Percentiles rank a stretch among this genome's conserved stretches.
Evolutionary conservation across 768 basidiomycete species (phyloP).

Genomic region (Zangia roseola): DNA sequence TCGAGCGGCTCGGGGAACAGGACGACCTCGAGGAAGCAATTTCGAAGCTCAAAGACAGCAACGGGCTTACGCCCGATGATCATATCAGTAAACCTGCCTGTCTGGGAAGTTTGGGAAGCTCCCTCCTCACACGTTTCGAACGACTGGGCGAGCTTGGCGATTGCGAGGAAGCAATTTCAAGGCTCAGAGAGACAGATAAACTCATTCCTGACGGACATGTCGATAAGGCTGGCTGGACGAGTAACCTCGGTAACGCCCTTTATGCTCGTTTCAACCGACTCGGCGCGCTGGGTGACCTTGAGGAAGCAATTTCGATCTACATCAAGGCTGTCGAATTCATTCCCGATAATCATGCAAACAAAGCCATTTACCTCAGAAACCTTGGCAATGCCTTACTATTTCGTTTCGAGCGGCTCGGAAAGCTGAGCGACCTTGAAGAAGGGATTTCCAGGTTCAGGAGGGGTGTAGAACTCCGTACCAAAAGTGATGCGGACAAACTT

Average conservation of each 20-base stretch:
- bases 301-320: conserved; percentile 1
- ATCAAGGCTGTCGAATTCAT: conserved; percentile 5
- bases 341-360: conserved; percentile 1
- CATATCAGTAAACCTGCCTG: background rate
- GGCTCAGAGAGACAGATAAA: background rate
- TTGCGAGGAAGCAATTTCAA: background rate
- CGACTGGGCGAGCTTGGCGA: background rate
- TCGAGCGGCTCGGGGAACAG: background rate
- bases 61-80: background rate
- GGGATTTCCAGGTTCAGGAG: background rate
- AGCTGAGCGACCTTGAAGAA: background rate
- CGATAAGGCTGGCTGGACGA: background rate
- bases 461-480: background rate
- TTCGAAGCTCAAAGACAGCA: background rate
- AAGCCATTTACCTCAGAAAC: background rate
- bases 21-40: background rate
- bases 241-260: background rate
- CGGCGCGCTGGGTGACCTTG: background rate
- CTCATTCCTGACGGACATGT: too few species aligned
- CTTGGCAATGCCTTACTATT: background rate
- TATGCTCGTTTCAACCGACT: background rate
- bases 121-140: background rate
- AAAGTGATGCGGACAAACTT: background rate
- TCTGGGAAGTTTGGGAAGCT: background rate
- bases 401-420: conserved; percentile 1